Evolutionary conservation across 495 filamentous ascomycete species (phyloP), one percentile per base, ranked within the genome.

Genomic region (Cenococcum geophilum): DNA sequence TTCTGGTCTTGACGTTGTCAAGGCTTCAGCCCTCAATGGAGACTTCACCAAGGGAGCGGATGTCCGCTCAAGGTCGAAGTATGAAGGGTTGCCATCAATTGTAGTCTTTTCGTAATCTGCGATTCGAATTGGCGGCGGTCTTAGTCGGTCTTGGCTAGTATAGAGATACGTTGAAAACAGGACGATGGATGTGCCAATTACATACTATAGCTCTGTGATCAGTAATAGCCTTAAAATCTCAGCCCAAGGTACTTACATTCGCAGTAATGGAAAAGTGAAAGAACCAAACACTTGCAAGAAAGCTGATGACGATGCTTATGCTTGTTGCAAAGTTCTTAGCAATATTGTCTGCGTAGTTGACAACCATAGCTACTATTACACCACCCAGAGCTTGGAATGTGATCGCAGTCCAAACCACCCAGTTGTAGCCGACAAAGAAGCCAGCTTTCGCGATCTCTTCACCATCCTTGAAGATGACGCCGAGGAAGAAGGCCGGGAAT

Each of bases 341-440:
- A 69, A 92, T 90, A 68, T 89, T 93, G 72, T 93, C 86, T 4
- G 90, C 86, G 70, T 91, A 89, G 52, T 89, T 89, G 71, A 95
- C 86, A 72, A 86, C 91, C 55, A 96, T 81, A 1, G 89, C 89
- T 10, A 91, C 83, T 5, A 92, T 68, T 12, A 97, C 80, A 8
- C 93, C 93, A 43, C 91, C 91, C 11, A 86, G 68, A 0, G 92
- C 89, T 70, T 98, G 93, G 52, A 92, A 79, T 1, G 81, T 62
- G 59, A 98, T 87, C 14, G 89, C 86, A 1, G 84, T 80, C 92
- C 92, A 97, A 4, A 97, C 93, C 27, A 92, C 79, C 76, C 80
- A 82, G 73, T 92, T 96, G 76, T 97, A 98, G 8, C 93, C 93
- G 20, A 86, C 86, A 68, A 97, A 97, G 72, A 97, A 89, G 5